Evolutionary conservation across 352 stramenopile species (phyloP).

Genomic region (Pythium volutum): DNA sequence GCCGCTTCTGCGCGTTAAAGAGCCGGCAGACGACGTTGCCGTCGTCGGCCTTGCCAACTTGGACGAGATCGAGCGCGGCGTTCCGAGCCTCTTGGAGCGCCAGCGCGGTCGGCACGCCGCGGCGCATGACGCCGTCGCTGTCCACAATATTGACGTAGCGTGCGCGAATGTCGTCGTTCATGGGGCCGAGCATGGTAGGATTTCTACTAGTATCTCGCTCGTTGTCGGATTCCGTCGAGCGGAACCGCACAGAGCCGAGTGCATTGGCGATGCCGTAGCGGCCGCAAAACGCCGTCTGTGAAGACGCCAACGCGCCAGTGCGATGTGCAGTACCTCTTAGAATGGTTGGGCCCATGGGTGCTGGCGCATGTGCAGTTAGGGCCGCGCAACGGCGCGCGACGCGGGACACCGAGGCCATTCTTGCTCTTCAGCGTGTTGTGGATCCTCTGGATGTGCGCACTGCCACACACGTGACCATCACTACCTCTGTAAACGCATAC

Average conservation of each 20-base stretch:
- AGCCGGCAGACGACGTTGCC: conserved; percentile 49
- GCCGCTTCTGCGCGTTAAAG: conserved; percentile 74
- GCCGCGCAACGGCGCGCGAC: conserved; percentile 12
- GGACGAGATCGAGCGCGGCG: conserved; percentile 66
- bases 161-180: conserved; percentile 64
- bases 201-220: conserved; percentile 35
- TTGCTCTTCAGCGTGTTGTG: neutral
- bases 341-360: neutral
- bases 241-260: conserved; percentile 3
- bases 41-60: conserved; percentile 51
- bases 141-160: conserved; percentile 50
- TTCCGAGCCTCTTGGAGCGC: conserved; percentile 49
- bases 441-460: conserved; percentile 3
- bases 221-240: conserved; percentile 2
- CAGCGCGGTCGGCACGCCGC: conserved; percentile 45
- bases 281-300: neutral
- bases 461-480: conserved; percentile 5
- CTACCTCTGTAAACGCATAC: conserved; percentile 19
- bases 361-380: neutral
- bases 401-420: conserved; percentile 15
- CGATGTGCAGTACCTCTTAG: neutral
- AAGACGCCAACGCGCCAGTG: neutral
- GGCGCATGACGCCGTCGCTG: conserved; percentile 47
- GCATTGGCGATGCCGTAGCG: neutral
- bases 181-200: conserved; percentile 34